Base-by-base conservation (phyloP, 2,329 filamentous ascomycete species). In the Colletotrichum echinochloae region DNA sequence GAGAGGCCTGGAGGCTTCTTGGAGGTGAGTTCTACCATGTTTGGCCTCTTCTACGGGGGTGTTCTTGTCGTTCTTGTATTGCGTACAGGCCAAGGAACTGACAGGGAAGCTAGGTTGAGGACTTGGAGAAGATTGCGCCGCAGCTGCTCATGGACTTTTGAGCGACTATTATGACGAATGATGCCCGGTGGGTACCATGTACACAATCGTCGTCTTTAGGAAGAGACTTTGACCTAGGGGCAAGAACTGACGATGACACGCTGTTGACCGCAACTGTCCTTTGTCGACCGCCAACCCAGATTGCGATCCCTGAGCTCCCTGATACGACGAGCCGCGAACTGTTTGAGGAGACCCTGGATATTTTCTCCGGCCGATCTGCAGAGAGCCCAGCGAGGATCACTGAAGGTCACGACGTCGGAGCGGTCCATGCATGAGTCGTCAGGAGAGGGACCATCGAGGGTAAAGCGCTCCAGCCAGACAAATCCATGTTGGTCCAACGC, bases 121-220 rank as follows among this genome's bases (percentile, higher is more conserved):
- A 98, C 83, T 78, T 98, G 71, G 95, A 98, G 83, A 96, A 94
- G 81, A 85, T 97, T 75, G 92, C 93, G 18, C 93, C 93, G 65
- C 94, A 97, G 81, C 83, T 98, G 77, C 81, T 97, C 75, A 85
- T 98, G 79, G 95, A 98, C 80, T 92, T 98, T 73, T 97, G 82
- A 86, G n/a, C n/a, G 9, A 35, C 35, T 16, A 12, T 11, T 2
- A 33, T 14, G 16, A 23, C 33, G 48, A 54, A 54, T 23, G 35
- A 33, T 54, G 23, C 23, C 20, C 11, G 35, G 3, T 23, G 30
- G 6, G 26, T n/a, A 44, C 26, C 18, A 18, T 4, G 33, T 18
- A 23, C 14, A 23, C 20, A 12, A n/a, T 7, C 11, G 6, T 18
- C 5, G 16, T 11, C 18, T 26, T 11, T 20, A 3, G 35, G 23